Evolutionary conservation across 331 rosid genomes (phyloP).

Genomic region (Erythrophleum ivorense): DNA sequence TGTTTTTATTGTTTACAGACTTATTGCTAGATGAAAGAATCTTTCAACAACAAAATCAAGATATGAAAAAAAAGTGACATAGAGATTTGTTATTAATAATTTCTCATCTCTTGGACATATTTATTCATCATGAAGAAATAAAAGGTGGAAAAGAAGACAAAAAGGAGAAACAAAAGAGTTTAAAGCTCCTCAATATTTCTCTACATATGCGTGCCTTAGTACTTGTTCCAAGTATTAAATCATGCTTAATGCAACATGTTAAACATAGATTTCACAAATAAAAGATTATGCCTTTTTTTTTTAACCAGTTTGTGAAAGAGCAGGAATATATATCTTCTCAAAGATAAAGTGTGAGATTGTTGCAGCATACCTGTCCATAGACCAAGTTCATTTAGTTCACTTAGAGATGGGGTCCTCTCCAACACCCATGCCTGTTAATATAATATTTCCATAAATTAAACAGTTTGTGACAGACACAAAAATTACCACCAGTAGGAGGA

Average conservation of each 20-base stretch:
- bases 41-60: neutral
- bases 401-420: slow-evolving; percentile 95
- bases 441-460: slow-evolving; percentile 49
- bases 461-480: neutral
- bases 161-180: neutral
- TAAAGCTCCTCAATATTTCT: neutral
- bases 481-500: neutral
- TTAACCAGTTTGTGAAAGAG: too few species aligned
- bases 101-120: neutral
- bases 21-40: neutral
- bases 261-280: too few species aligned
- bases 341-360: slow-evolving; percentile 31
- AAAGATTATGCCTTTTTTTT: too few species aligned
- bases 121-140: neutral
- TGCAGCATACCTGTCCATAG: slow-evolving; percentile 81
- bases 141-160: neutral
- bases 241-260: too few species aligned
- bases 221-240: neutral
- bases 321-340: too few species aligned
- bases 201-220: neutral
- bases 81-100: neutral
- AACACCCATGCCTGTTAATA: slow-evolving; percentile 73
- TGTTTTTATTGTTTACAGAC: neutral
- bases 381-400: slow-evolving; percentile 90
- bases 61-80: neutral